phyloP scores from a whole-genome alignment of 1,284 basidiomycete species.

The Polyporus tsugae region DNA sequence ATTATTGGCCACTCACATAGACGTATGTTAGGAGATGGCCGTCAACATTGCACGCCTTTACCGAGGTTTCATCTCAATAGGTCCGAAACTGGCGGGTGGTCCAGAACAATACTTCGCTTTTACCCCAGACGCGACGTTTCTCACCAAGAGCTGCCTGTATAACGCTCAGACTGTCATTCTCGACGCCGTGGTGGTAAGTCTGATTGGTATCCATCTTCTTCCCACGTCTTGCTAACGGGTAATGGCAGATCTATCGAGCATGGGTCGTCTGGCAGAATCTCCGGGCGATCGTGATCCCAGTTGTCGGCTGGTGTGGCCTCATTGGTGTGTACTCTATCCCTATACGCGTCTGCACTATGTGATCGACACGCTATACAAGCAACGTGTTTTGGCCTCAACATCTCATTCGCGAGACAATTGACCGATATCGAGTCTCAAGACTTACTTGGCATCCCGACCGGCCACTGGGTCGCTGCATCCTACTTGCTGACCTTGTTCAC shows the following conservation, averaged over 20 bases:
- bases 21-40: constrained; percentile 34
- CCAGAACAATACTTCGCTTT: constrained; percentile 38
- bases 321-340: constrained; percentile 24
- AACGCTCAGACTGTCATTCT: constrained; percentile 9
- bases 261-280: constrained; percentile 41
- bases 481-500: constrained; percentile 41
- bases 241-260: constrained; percentile 40
- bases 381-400: constrained; percentile 26
- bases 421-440: constrained; percentile 27
- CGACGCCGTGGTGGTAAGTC: neutral
- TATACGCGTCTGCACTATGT: neutral
- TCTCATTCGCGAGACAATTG: constrained; percentile 20
- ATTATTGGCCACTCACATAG: neutral
- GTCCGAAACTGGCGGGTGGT: constrained; percentile 21
- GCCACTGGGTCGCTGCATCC: constrained; percentile 42
- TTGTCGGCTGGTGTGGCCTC: constrained; percentile 38
- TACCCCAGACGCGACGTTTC: constrained; percentile 36
- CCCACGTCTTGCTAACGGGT: too few relatives aligned
- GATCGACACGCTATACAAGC: constrained; percentile 10
- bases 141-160: constrained; percentile 4
- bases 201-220: neutral
- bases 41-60: constrained; percentile 34
- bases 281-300: constrained; percentile 36
- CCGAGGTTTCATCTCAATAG: constrained; percentile 32
- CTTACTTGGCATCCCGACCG: constrained; percentile 34